Evolutionary conservation across 2,329 filamentous ascomycete genomes (phyloP).

Genomic region (Domatiomyces catenatus): DNA sequence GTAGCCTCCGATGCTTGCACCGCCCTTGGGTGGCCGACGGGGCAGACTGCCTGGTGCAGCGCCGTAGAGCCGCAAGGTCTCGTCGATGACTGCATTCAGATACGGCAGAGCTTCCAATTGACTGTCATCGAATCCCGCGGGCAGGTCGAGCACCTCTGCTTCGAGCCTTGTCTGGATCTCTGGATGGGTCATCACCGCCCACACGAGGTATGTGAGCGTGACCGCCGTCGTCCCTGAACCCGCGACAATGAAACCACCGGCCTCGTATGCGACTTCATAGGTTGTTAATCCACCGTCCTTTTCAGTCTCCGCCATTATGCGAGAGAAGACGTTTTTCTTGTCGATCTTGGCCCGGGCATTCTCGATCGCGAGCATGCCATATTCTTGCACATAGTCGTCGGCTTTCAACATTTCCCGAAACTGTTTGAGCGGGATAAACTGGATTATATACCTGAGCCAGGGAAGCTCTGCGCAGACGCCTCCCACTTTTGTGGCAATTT

Average conservation of each 20-base stretch:
- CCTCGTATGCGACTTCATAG: slow-evolving; percentile 28
- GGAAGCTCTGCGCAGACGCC: not conserved
- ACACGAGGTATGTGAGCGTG: slow-evolving; percentile 35
- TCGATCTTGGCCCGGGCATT: not conserved
- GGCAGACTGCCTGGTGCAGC: slow-evolving; percentile 43
- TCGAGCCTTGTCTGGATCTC: slow-evolving; percentile 31
- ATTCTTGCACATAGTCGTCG: slow-evolving; percentile 3
- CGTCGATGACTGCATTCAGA: slow-evolving; percentile 42
- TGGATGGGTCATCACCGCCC: slow-evolving; percentile 19
- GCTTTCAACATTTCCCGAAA: slow-evolving; percentile 14
- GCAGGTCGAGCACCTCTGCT: slow-evolving; percentile 29
- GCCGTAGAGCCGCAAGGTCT: slow-evolving; percentile 42
- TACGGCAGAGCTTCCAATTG: slow-evolving; percentile 37
- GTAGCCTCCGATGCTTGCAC: slow-evolving; percentile 27
- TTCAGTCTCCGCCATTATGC: slow-evolving; percentile 24
- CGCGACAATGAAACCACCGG: slow-evolving; percentile 33
- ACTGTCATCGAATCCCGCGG: slow-evolving; percentile 24
- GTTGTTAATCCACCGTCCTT: slow-evolving; percentile 16
- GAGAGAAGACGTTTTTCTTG: slow-evolving; percentile 2
- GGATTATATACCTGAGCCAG: not conserved
- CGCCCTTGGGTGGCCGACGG: slow-evolving; percentile 33
- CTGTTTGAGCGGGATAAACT: not conserved
- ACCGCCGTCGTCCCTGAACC: slow-evolving; percentile 39
- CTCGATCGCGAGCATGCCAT: not conserved
- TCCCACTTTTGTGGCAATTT: slow-evolving; percentile 12